A percentile compares a stretch with the other conserved stretches of the same genome.
phyloP scores from a whole-genome alignment of 176 grass and related monocot genomes.

The Ampelocalamus luodianensis region DNA sequence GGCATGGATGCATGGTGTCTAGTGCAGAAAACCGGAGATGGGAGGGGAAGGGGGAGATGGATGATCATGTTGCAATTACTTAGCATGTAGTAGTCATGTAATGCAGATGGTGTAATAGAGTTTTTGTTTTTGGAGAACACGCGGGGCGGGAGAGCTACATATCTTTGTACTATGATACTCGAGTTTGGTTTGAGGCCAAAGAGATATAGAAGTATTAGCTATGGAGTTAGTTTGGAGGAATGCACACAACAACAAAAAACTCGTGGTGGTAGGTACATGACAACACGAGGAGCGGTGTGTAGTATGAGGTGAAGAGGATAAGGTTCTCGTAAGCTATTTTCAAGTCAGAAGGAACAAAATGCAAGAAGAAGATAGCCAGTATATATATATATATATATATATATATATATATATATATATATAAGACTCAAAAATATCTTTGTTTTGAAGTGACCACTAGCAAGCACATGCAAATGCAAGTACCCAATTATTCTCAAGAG shows the following conservation, averaged over 20 bases:
- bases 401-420: no score
- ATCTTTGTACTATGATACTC: background rate
- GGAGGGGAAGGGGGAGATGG: background rate
- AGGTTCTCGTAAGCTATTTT: background rate
- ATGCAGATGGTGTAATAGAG: background rate
- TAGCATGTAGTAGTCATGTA: background rate
- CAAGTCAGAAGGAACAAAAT: background rate
- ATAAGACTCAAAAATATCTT: no score
- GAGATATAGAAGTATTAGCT: background rate
- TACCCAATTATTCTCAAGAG: no score
- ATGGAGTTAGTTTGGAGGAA: background rate
- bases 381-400: no score
- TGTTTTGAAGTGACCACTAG: no score
- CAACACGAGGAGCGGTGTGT: background rate
- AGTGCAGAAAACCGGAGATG: background rate
- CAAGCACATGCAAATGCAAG: no score
- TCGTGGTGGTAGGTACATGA: background rate
- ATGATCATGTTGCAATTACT: background rate
- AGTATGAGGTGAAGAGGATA: background rate
- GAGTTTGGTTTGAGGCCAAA: background rate
- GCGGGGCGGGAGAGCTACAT: background rate
- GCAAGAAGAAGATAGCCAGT: background rate
- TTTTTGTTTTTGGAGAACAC: background rate
- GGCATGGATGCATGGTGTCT: conserved; percentile 1
- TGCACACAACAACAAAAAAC: background rate